Evolutionary conservation across 1,284 basidiomycete genomes (phyloP).

Genomic region (Microbotryum scabiosae): DNA sequence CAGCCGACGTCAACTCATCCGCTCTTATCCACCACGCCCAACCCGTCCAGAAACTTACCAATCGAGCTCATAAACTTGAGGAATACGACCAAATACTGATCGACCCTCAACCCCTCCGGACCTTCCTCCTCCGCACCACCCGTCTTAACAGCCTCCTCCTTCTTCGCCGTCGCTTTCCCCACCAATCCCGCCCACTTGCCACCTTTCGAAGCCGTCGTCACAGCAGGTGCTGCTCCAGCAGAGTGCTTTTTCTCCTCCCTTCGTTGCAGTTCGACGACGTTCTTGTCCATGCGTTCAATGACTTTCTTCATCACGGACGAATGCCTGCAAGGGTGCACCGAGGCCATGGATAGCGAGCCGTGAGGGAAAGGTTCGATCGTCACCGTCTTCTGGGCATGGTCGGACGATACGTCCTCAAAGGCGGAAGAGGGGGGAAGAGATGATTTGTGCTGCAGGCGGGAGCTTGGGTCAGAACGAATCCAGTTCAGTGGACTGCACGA

Average conservation of each 20-base stretch:
- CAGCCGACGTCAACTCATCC: background rate
- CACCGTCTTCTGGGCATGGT: slow-evolving; percentile 97
- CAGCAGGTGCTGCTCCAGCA: background rate
- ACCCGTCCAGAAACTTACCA: slow-evolving; percentile 41
- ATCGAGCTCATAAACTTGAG: slow-evolving; percentile 94
- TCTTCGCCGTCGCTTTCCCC: slow-evolving; percentile 25
- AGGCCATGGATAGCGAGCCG: slow-evolving; percentile 62
- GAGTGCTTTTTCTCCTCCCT: slow-evolving; percentile 34
- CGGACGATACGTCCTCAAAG: slow-evolving; percentile 94
- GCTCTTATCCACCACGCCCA: background rate
- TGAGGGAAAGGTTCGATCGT: slow-evolving; percentile 98
- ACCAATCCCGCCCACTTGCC: slow-evolving; percentile 18
- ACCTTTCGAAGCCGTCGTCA: background rate
- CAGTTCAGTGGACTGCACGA: no score
- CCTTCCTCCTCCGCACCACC: slow-evolving; percentile 53
- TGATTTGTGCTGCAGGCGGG: slow-evolving; percentile 59
- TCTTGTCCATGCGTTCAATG: slow-evolving; percentile 89
- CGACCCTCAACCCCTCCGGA: slow-evolving; percentile 79
- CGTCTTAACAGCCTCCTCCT: background rate
- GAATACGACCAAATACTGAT: slow-evolving; percentile 62
- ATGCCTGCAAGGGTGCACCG: slow-evolving; percentile 97
- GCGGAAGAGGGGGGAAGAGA: slow-evolving; percentile 81
- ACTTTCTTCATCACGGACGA: slow-evolving; percentile 99
- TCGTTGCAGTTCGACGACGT: slow-evolving; percentile 45
- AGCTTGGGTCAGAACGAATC: slow-evolving; percentile 4